These are phyloP conservation scores for Achaetomiella virescens DNA, from an alignment of 495 filamentous ascomycete species.

Conservation along the genomic window DNA sequence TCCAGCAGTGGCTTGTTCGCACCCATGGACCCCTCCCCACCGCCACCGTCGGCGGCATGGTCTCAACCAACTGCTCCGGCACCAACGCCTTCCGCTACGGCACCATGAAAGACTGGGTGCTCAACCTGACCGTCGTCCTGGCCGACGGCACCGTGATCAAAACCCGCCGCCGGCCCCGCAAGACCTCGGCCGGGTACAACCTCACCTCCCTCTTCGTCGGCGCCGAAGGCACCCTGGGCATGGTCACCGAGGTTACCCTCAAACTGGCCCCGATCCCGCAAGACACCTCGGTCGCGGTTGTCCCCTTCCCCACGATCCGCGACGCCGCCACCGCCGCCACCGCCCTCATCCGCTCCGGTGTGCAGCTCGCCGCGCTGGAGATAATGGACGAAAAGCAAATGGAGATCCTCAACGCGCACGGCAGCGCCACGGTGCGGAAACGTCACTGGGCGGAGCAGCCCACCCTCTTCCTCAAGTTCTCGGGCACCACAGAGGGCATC, in stretches of 20 bases:
- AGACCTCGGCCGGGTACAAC: conserved; percentile 74
- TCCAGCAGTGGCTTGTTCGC: conserved; percentile 72
- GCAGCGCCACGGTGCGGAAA: conserved; percentile 47
- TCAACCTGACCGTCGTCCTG: conserved; percentile 71
- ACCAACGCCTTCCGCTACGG: conserved; percentile 76
- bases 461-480: conserved; percentile 65
- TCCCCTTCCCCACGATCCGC: conserved; percentile 54
- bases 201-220: conserved; percentile 80
- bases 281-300: conserved; percentile 58
- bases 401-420: conserved; percentile 59
- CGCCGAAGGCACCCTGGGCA: conserved; percentile 86
- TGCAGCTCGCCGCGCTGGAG: conserved; percentile 63
- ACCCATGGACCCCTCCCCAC: conserved; percentile 66
- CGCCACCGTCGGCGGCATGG: conserved; percentile 63
- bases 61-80: conserved; percentile 70
- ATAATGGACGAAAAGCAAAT: conserved; percentile 71
- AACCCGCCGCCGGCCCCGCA: conserved; percentile 63
- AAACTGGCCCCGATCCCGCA: conserved; percentile 61
- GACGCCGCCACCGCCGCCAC: conserved; percentile 60
- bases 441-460: conserved; percentile 55
- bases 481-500: conserved; percentile 26
- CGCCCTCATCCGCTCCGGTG: conserved; percentile 57
- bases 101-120: conserved; percentile 79
- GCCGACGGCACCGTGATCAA: conserved; percentile 72
- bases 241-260: conserved; percentile 78